phyloP scores from a whole-genome alignment of 352 stramenopile genomes.

The Phytophthora fragariae region DNA sequence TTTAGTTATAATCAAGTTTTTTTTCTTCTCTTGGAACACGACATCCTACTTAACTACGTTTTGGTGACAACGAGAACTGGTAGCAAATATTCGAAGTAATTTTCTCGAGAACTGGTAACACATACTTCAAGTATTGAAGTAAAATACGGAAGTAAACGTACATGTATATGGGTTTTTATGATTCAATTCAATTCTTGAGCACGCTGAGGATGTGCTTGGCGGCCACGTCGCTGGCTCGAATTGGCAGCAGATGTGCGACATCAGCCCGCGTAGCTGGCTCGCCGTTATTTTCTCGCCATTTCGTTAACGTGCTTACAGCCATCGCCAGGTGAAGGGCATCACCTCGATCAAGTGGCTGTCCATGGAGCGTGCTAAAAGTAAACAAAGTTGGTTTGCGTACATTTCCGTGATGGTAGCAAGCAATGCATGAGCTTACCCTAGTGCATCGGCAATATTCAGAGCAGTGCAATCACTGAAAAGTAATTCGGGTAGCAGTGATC shows the following conservation, averaged over 20 bases:
- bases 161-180: no score
- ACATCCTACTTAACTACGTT: no score
- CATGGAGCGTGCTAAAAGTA: background rate
- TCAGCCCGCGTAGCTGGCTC: background rate
- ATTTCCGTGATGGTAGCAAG: background rate
- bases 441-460: constrained; percentile 42
- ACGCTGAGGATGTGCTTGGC: background rate
- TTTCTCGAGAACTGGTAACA: no score
- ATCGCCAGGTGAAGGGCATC: background rate
- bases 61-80: no score
- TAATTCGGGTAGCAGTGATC: constrained; percentile 64
- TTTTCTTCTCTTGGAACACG: no score
- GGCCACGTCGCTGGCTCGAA: background rate
- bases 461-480: constrained; percentile 69
- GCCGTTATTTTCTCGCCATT: background rate
- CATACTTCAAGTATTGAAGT: no score
- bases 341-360: background rate
- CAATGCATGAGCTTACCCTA: constrained; percentile 22
- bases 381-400: background rate
- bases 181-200: background rate
- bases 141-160: no score
- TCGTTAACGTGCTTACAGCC: background rate
- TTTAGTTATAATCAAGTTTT: background rate
- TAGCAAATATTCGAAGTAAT: no score
- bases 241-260: background rate